Evolutionary conservation across 106 monocot species (phyloP), one percentile per base, ranked within the genome.

Genomic region (Acorus gramineus): DNA sequence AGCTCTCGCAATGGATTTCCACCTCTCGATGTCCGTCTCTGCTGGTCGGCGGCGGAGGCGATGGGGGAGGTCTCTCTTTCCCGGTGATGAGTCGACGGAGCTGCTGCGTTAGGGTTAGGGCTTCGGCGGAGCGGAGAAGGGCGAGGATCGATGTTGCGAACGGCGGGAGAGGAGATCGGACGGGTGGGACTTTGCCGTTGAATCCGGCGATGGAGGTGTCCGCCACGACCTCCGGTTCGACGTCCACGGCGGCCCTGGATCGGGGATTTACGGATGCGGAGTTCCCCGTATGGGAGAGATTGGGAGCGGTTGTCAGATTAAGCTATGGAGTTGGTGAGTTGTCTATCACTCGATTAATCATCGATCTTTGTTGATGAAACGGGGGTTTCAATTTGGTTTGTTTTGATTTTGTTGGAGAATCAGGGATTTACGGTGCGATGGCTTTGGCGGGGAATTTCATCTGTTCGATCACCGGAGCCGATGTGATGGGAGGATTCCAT

Each of bases 341-440:
- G 8, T 59, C 59, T 43, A 3, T 59, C 45, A 28, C 14, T 14
- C 12, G 3, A 7, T 46, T 42, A 9, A 9, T 8, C 51, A 10
- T 49, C n/a, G 55, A 47, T 46, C 4, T 48, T 13, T 9, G 13
- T 4, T 67, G 46, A 43, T 62, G 4, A 44, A 13, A 7, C 7
- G 3, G 7, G 4, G 10, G 7, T 49, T 50, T 63, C 43, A 53
- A 11, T 71, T 4, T 49, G 56, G 49, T 49, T 46, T 11, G 3
- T 53, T 46, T 4, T 2, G 2, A 52, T 50, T 42, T 46, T 42
- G 28, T 57, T 57, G 47, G n/a, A 5, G 2, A 2, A 11, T 47
- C 68, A 95, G 95, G 95, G 53, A 77, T 95, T 55, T 95, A 95
- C 61, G 86, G 80, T 3, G 90, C 86, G 9, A 95, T 95, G 95